A percentile compares a stretch with the other conserved stretches of the same genome.
Conservation (phyloP, 2,329 filamentous ascomycete species). For the Ophioceras dolichostomum region DNA sequence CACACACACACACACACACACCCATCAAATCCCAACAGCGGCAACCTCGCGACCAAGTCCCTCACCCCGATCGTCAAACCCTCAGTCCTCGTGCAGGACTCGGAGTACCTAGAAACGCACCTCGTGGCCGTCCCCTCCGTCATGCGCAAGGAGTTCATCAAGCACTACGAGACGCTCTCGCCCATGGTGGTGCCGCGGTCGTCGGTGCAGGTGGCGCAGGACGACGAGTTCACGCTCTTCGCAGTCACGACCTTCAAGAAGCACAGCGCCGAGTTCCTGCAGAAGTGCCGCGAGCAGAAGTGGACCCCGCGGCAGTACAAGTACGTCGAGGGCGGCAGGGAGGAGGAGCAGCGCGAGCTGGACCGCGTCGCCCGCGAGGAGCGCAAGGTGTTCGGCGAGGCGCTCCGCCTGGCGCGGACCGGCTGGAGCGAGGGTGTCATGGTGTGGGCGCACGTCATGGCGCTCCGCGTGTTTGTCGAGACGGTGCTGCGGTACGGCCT, state of each 20-base stretch:
- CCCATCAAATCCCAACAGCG: no score
- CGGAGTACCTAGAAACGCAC: conserved; percentile 94
- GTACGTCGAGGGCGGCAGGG: conserved; percentile 77
- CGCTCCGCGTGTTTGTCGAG: conserved; percentile 90
- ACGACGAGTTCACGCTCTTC: conserved; percentile 83
- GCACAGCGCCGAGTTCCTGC: conserved; percentile 71
- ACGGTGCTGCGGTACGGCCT: conserved; percentile 93
- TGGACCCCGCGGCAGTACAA: conserved; percentile 95
- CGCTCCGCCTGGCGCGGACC: conserved; percentile 73
- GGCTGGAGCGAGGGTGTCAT: conserved; percentile 94
- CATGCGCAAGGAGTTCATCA: conserved; percentile 76
- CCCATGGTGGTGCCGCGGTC: conserved; percentile 93
- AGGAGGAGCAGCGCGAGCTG: conserved; percentile 79
- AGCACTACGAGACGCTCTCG: conserved; percentile 75
- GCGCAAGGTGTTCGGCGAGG: conserved; percentile 86
- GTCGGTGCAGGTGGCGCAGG: conserved; percentile 64
- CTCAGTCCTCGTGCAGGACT: conserved; percentile 68
- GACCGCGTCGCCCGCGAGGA: conserved; percentile 74
- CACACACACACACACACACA: no score
- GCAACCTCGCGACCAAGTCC: conserved; percentile 89
- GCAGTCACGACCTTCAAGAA: conserved; percentile 93
- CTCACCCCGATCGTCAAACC: conserved; percentile 83
- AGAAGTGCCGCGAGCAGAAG: conserved; percentile 83
- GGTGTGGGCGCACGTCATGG: conserved; percentile 89
- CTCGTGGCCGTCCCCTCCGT: conserved; percentile 77